phyloP scores from a whole-genome alignment of 2,329 filamentous ascomycete genomes.

The Talaromyces amestolkiae region DNA sequence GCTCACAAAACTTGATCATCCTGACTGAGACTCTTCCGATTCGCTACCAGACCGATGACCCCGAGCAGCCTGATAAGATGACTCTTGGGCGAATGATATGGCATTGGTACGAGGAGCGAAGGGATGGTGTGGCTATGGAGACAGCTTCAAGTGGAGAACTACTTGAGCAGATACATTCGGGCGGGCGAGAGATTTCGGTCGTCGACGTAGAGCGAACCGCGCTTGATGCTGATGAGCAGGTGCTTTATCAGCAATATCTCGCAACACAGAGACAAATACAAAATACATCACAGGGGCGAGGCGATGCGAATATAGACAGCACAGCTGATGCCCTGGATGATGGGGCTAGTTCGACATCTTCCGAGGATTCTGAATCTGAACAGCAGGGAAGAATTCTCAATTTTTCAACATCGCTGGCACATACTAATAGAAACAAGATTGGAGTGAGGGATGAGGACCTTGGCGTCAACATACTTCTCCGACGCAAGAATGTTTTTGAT shows the following conservation, averaged over 20 bases:
- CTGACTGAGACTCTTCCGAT: conserved; percentile 67
- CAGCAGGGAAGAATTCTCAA: conserved; percentile 91
- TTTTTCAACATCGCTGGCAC: conserved; percentile 78
- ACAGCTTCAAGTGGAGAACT: conserved; percentile 55
- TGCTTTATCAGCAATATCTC: conserved; percentile 86
- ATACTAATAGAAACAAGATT: conserved; percentile 80
- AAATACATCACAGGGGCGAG: conserved; percentile 70
- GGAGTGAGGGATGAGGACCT: conserved; percentile 85
- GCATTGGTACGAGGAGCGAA: conserved; percentile 71
- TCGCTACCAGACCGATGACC: conserved; percentile 25
- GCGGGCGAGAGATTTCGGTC: conserved; percentile 61
- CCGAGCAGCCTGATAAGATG: conserved; percentile 39
- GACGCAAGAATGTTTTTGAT: conserved; percentile 87
- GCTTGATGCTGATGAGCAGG: conserved; percentile 72
- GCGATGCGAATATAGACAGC: conserved; percentile 68
- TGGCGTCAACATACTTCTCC: conserved; percentile 84
- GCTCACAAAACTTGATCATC: conserved; percentile 78
- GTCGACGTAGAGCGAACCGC: conserved; percentile 61
- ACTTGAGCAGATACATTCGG: conserved; percentile 65
- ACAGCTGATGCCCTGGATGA: conserved; percentile 70
- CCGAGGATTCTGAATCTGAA: conserved; percentile 84
- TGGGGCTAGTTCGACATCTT: conserved; percentile 81
- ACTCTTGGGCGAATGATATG: conserved; percentile 74
- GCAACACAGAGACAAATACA: conserved; percentile 85
- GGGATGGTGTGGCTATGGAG: conserved; percentile 62